A percentile compares a stretch with the other conserved stretches of the same genome.
Conservation (phyloP, 306 rosid species). For the Albizia julibrissin region DNA sequence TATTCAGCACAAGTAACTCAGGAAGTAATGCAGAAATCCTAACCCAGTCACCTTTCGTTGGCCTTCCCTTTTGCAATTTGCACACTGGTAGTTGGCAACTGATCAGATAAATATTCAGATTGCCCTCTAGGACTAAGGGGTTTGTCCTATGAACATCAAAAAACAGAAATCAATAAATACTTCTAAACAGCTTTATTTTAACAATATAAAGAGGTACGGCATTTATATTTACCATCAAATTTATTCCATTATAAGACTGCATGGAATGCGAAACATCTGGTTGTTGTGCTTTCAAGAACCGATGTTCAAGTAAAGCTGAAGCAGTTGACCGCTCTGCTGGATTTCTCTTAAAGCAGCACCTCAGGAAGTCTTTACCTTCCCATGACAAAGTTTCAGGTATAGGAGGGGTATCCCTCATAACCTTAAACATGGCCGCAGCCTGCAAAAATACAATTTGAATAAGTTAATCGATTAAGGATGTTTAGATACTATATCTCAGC, state of each 20-base stretch:
- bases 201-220: slow-evolving; percentile 1
- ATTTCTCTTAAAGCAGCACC: slow-evolving; percentile 86
- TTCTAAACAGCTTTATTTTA: slow-evolving; percentile 14
- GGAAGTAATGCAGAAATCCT: slow-evolving; percentile 27
- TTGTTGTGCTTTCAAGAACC: slow-evolving; percentile 63
- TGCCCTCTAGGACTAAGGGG: slow-evolving; percentile 53
- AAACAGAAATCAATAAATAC: slow-evolving; percentile 6
- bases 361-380: slow-evolving; percentile 84
- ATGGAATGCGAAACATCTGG: slow-evolving; percentile 49
- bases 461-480: slow-evolving; percentile 33
- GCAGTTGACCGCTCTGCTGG: slow-evolving; percentile 91
- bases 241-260: slow-evolving; percentile 40
- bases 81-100: slow-evolving; percentile 37
- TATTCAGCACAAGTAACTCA: slow-evolving; percentile 23
- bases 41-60: slow-evolving; percentile 47
- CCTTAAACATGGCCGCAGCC: slow-evolving; percentile 99
- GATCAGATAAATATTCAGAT: slow-evolving; percentile 51
- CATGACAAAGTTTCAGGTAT: slow-evolving; percentile 80
- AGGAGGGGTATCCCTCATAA: slow-evolving; percentile 78
- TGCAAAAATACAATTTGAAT: slow-evolving; percentile 42
- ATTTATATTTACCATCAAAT: slow-evolving; percentile 43
- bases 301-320: slow-evolving; percentile 71
- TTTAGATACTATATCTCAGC: not conserved
- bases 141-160: slow-evolving; percentile 53
- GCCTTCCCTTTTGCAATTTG: slow-evolving; percentile 47